Conservation (phyloP, 352 stramenopile species). For the Phytophthora tubulina region DNA sequence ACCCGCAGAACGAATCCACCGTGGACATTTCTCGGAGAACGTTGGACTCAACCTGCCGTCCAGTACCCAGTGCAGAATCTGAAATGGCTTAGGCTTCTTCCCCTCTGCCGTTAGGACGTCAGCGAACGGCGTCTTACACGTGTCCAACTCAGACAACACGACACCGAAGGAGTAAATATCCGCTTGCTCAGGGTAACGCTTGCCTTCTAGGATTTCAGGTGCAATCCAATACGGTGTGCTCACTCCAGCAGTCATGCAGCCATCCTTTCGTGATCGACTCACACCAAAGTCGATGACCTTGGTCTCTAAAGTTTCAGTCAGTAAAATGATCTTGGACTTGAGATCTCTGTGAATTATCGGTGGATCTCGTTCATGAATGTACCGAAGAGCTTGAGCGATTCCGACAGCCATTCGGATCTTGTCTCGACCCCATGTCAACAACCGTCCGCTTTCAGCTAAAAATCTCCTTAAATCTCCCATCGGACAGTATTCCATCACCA, state of each 20-base stretch:
- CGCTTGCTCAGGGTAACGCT: constrained; percentile 59
- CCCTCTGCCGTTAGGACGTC: constrained; percentile 31
- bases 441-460: constrained; percentile 17
- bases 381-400: constrained; percentile 43
- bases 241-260: constrained; percentile 43
- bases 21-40: constrained; percentile 54
- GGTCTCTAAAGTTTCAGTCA: constrained; percentile 36
- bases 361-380: constrained; percentile 36
- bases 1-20: constrained; percentile 33
- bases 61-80: constrained; percentile 56
- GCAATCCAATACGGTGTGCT: constrained; percentile 61
- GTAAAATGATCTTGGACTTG: constrained; percentile 49
- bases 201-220: constrained; percentile 38
- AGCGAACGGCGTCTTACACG: constrained; percentile 38
- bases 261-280: constrained; percentile 29
- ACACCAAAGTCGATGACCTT: constrained; percentile 62
- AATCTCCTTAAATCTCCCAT: constrained; percentile 38
- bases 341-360: constrained; percentile 61
- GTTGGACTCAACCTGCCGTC: constrained; percentile 48
- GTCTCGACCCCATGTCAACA: constrained; percentile 34
- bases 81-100: constrained; percentile 43
- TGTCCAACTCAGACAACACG: constrained; percentile 53
- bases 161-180: constrained; percentile 81
- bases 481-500: constrained; percentile 43
- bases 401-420: constrained; percentile 48